Evolutionary conservation across 768 basidiomycete species (phyloP).

Genomic region (Pleurotus citrinopileatus): DNA sequence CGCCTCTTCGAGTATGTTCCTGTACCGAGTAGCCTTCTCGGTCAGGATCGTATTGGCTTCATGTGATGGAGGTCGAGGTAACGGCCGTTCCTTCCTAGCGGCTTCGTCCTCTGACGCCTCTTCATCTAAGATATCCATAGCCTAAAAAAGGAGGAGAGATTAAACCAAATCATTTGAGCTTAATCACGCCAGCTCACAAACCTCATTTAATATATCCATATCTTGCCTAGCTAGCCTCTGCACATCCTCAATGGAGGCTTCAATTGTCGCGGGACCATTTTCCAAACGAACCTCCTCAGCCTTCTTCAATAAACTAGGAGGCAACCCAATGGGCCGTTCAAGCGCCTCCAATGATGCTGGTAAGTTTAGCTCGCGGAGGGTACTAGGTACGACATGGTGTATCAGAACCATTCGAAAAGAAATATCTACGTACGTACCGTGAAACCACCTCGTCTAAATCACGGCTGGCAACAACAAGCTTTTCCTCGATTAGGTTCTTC

Average conservation of each 20-base stretch:
- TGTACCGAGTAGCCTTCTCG: conserved; percentile 68
- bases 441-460: conserved; percentile 60
- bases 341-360: conserved; percentile 87
- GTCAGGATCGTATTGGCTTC: conserved; percentile 76
- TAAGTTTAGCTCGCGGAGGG: conserved; percentile 68
- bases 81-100: conserved; percentile 45
- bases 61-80: conserved; percentile 65
- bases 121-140: conserved; percentile 85
- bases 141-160: conserved; percentile 38
- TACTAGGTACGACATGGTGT: conserved; percentile 35
- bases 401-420: background rate
- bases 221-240: conserved; percentile 62
- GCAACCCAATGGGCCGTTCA: conserved; percentile 83
- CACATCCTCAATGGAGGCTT: conserved; percentile 70
- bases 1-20: conserved; percentile 70
- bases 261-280: conserved; percentile 72
- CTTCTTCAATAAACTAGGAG: conserved; percentile 82
- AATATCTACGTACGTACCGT: conserved; percentile 41
- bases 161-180: background rate
- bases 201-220: conserved; percentile 70
- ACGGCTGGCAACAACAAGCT: conserved; percentile 57
- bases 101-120: conserved; percentile 87
- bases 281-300: conserved; percentile 81
- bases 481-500: conserved; percentile 64
- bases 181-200: conserved; percentile 24